Evolutionary conservation across 106 monocot species (phyloP), one percentile per base, ranked within the genome.

Genomic region (Dendrobium huoshanense): DNA sequence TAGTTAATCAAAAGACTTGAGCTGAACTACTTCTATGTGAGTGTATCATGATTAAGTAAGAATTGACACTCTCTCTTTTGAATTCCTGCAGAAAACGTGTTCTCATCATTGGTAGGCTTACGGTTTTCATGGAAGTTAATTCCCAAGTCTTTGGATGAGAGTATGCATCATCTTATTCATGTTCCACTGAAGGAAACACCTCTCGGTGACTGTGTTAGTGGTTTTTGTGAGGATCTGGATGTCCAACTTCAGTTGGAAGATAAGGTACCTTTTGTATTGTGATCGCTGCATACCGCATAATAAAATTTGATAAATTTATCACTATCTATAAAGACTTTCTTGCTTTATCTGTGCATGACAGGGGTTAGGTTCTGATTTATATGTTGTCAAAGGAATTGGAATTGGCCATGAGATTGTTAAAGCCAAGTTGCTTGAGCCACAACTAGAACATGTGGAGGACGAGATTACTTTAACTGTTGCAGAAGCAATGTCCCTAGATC

Each of bases 401-500:
- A 98, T 98, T 83, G 98, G 98, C 4, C 98, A 92, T 80, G 98
- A 98, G 77, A 84, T 90, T 87, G 91, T 98, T 79, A 88, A 59
- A 73, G 92, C 87, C 6, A 74, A 83, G 41, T 82, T 98, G 75
- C 78, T 87, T 58, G 95, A 98, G 85, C 89, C 89, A 81, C 61
- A 87, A 75, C 82, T 88, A 80, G 92, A 93, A 37, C 88, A 95
- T 84, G 86, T 95, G 79, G 80, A 55, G 67, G 95, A 98, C 41
- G 75, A 86, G 47, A 93, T 98, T 78, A 75, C 87, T 84, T 83
- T 98, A 72, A 98, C 95, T 80, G 92, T 98, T 55, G 98, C 98
- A 41, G 98, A 98, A 86, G 87, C 92, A 76, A 98, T 98, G 98
- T 98, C 95, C 59, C 65, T 98, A 41, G 85, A 92, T 84, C 98